Percentiles rank a stretch among this genome's conserved stretches.
Evolutionary conservation across 805 yeast genomes (phyloP).

Genomic region (Priceomyces castillae): DNA sequence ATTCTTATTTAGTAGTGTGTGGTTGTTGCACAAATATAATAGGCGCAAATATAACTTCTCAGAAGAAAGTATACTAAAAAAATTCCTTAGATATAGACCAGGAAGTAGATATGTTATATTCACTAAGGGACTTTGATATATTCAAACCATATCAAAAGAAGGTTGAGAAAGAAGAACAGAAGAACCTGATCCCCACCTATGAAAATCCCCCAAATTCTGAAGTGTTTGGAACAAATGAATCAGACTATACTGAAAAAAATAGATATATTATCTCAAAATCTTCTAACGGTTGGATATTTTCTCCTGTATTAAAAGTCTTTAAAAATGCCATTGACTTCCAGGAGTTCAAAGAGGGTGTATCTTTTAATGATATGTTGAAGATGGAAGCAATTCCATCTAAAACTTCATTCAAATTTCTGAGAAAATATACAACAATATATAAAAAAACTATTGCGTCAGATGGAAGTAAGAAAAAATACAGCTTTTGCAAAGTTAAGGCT

Average conservation of each 20-base stretch:
- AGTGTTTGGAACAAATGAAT: neutral
- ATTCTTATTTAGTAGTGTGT: neutral
- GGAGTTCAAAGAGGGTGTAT: neutral
- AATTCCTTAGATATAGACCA: neutral
- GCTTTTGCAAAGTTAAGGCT: constrained; percentile 1
- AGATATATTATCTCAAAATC: neutral
- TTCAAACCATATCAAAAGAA: neutral
- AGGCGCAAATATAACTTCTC: constrained; percentile 1
- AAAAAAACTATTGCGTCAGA: neutral
- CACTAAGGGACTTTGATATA: neutral
- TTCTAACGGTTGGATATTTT: constrained; percentile 1
- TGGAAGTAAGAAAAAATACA: neutral
- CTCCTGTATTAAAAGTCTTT: neutral
- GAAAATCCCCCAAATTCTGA: neutral
- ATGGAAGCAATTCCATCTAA: neutral
- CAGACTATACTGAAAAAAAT: neutral
- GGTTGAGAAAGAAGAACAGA: neutral
- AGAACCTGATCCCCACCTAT: neutral
- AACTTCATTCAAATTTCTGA: neutral
- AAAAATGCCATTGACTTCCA: neutral
- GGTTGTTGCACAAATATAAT: constrained; percentile 1
- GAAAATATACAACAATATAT: neutral
- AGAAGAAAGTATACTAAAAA: too few relatives aligned
- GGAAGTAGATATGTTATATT: neutral
- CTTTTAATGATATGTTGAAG: neutral